Percentiles rank a stretch among this genome's conserved stretches.
phyloP scores from a whole-genome alignment of 306 rosid species.

The Trifolium repens region DNA sequence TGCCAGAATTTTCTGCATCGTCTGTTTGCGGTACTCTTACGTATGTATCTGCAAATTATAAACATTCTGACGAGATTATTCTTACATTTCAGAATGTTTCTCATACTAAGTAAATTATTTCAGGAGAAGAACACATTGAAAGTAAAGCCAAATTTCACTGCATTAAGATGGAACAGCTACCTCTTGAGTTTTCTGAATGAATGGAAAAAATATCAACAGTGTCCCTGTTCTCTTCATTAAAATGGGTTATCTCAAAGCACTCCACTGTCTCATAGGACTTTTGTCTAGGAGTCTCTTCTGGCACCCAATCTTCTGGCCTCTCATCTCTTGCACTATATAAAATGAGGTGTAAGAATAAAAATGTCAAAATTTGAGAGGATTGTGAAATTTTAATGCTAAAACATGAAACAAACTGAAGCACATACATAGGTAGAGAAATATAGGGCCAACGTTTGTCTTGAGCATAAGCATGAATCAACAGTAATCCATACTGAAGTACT shows the following conservation, averaged over 20 bases:
- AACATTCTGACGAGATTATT: constrained; percentile 1
- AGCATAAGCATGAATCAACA: constrained; percentile 92
- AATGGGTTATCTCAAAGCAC: constrained; percentile 48
- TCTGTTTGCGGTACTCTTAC: constrained; percentile 54
- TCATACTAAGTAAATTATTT: constrained; percentile 24
- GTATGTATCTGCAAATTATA: constrained; percentile 57
- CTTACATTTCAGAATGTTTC: constrained; percentile 37
- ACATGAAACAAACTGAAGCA: constrained; percentile 27
- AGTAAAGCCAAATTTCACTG: constrained; percentile 19
- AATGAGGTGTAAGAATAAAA: constrained; percentile 43
- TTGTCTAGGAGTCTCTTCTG: constrained; percentile 58
- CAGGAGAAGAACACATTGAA: constrained; percentile 27
- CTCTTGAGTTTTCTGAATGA: constrained; percentile 58
- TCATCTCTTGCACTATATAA: constrained; percentile 71
- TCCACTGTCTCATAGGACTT: constrained; percentile 25
- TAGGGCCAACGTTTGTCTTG: constrained; percentile 98
- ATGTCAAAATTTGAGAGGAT: constrained; percentile 29
- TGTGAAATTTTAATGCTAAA: constrained; percentile 11
- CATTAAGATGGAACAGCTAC: constrained; percentile 49
- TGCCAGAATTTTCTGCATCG: constrained; percentile 51
- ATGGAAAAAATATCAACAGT: constrained; percentile 65
- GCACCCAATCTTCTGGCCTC: constrained; percentile 98
- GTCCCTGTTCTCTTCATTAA: constrained; percentile 46
- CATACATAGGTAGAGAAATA: constrained; percentile 85
- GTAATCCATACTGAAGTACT: constrained; percentile 78